Conservation (phyloP, 148 eudicot genomes). For the Limonium bicolor region DNA sequence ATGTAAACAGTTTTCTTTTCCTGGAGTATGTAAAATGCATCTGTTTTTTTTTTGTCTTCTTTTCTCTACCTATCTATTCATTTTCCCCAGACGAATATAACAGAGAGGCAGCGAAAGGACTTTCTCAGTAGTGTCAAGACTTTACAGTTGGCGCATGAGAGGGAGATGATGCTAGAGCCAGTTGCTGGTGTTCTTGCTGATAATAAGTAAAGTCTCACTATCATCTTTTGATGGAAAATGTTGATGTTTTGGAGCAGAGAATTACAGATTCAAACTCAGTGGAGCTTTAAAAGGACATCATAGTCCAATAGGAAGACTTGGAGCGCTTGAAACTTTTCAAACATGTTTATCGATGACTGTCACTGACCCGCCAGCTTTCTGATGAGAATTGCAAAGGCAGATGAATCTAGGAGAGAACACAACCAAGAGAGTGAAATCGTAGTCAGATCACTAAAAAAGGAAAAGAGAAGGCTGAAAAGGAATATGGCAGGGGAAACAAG, state of each 20-base stretch:
- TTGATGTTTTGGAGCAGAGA: conserved; percentile 40
- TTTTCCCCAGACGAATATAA: conserved; percentile 11
- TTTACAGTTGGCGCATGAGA: no score
- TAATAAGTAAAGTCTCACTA: conserved; percentile 36
- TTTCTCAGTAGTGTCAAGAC: conserved; percentile 10
- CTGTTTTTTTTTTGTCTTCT: neutral
- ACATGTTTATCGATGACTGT: conserved; percentile 45
- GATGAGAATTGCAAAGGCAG: conserved; percentile 10
- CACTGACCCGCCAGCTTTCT: conserved; percentile 11
- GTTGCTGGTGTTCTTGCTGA: conserved; percentile 28
- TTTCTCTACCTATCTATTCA: neutral
- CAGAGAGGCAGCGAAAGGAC: conserved; percentile 15
- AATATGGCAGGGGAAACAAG: conserved; percentile 11
- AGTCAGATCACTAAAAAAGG: conserved; percentile 45
- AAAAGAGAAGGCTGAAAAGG: conserved; percentile 43
- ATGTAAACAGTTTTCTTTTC: neutral
- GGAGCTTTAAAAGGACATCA: conserved; percentile 56
- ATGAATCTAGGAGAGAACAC: conserved; percentile 15
- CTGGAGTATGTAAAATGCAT: neutral
- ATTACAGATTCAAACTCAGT: conserved; percentile 36
- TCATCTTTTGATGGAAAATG: conserved; percentile 47
- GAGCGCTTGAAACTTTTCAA: conserved; percentile 53
- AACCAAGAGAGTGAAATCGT: conserved; percentile 12
- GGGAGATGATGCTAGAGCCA: conserved; percentile 15
- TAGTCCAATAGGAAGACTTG: conserved; percentile 60